These are phyloP conservation scores for Neurospora tetrasperma DNA, from an alignment of 495 filamentous ascomycete species.

Conservation along the genomic window DNA sequence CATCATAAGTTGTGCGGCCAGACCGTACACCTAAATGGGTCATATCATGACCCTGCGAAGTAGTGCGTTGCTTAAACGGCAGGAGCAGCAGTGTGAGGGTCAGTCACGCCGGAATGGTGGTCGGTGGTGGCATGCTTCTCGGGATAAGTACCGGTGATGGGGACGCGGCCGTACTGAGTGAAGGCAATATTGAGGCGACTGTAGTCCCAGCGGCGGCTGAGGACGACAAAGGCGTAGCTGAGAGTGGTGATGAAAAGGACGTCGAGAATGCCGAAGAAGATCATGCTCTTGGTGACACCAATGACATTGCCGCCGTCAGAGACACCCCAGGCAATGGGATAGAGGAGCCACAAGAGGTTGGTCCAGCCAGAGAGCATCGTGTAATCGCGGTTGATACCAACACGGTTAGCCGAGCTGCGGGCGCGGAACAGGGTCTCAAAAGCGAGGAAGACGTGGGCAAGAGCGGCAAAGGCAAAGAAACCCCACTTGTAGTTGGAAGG, in stretches of 20 bases:
- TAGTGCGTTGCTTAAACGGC: not conserved
- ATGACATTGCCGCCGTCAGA: conserved; percentile 38
- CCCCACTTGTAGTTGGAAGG: conserved; percentile 41
- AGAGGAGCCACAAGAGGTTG: conserved; percentile 40
- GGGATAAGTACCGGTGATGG: conserved; percentile 28
- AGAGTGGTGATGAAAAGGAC: conserved; percentile 28
- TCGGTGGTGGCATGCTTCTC: conserved; percentile 29
- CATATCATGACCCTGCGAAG: not conserved
- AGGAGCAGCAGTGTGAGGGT: conserved; percentile 14
- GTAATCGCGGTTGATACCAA: conserved; percentile 30
- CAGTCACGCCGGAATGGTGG: conserved; percentile 15
- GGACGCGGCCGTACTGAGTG: conserved; percentile 45
- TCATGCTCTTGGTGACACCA: conserved; percentile 27
- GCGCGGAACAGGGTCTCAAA: conserved; percentile 22
- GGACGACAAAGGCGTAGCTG: conserved; percentile 26
- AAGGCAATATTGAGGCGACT: conserved; percentile 37
- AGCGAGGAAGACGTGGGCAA: conserved; percentile 27
- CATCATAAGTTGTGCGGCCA: not conserved
- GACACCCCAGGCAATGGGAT: conserved; percentile 38
- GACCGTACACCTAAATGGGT: not conserved
- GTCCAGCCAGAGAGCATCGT: conserved; percentile 29
- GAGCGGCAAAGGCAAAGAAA: conserved; percentile 36
- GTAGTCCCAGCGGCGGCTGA: conserved; percentile 39
- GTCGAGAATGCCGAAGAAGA: conserved; percentile 40
- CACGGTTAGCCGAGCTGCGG: conserved; percentile 21